Evolutionary conservation across 1,284 basidiomycete genomes (phyloP), one percentile per base, ranked within the genome.

Genomic region (Moesziomyces sp.): DNA sequence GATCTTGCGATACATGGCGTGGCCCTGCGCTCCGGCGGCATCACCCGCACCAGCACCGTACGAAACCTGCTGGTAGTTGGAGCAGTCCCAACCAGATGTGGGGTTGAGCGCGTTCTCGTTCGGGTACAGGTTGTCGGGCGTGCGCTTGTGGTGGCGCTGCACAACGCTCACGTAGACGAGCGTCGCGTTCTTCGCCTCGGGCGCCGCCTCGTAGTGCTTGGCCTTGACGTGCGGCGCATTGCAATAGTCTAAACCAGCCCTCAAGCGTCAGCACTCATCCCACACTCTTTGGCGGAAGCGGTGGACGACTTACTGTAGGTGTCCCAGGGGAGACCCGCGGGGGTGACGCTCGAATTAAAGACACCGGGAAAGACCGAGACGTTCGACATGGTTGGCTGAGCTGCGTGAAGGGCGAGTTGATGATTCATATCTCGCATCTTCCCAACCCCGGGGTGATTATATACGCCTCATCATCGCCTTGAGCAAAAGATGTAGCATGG

Each of bases 121-220:
- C 0, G 88, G 88, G 56, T 87, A 87, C 9, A 89, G 72, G 66
- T 87, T 87, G 71, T 87, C 86, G 1, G 87, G 87, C 1, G 74
- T 77, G 7, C 76, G 69, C 63, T 78, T 78, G 60, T 72, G 65
- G 45, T 78, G 76, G 24, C 76, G 66, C 52, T 78, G 76, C 28
- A 78, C 63, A 21, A 73, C 61, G 52, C 62, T 77, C 60, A 78
- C 58, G 50, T 63, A 67, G 42, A 76, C 64, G 21, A 78, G 63
- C 60, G 74, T 50, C 35, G 75, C 75, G 35, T 61, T 53, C n/a
- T 58, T 35, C 38, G 66, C 66, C 42, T 72, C 53, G 14, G 52
- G 24, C 10, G 74, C 73, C 2, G 44, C 35, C 5, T 52, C 33
- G 53, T 77, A 77, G 53, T 65, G 53, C 21, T 28, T 9, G 14